Percentiles rank a stretch among this genome's conserved stretches.
Evolutionary conservation across 2,329 filamentous ascomycete species (phyloP).

Genomic region (Epichloe baconii): DNA sequence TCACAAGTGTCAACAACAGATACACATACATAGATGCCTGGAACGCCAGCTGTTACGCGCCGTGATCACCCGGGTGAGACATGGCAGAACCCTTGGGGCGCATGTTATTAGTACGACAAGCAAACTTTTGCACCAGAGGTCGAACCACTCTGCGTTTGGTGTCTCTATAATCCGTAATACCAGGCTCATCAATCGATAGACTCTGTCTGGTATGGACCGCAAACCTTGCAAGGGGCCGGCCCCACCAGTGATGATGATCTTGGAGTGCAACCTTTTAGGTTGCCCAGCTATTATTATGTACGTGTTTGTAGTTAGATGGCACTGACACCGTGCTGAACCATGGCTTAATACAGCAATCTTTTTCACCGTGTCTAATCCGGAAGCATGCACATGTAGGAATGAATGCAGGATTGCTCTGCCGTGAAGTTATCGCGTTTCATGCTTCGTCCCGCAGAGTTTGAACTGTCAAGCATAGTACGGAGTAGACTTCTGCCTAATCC

Average conservation of each 20-base stretch:
- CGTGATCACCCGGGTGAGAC: conserved; percentile 2
- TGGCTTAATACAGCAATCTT: too few species aligned
- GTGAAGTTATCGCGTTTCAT: too few species aligned
- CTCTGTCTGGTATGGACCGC: conserved; percentile 3
- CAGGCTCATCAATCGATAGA: neutral
- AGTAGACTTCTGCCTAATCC: neutral
- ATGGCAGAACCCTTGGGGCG: neutral
- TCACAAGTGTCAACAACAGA: neutral
- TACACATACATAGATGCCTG: neutral
- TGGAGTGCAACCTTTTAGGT: neutral
- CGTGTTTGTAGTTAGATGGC: too few species aligned
- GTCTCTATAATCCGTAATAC: too few species aligned
- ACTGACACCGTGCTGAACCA: too few species aligned
- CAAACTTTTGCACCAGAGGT: neutral
- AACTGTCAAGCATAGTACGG: too few species aligned
- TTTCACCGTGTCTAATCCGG: neutral
- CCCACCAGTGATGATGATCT: neutral
- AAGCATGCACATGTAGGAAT: too few species aligned
- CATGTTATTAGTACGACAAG: neutral
- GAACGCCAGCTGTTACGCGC: neutral
- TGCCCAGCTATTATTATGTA: too few species aligned
- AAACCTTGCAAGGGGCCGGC: conserved; percentile 1
- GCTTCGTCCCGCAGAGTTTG: too few species aligned
- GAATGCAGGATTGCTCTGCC: too few species aligned
- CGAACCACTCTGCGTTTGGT: too few species aligned